Conservation (phyloP, 257 asterid species). For the Lycium ferocissimum region DNA sequence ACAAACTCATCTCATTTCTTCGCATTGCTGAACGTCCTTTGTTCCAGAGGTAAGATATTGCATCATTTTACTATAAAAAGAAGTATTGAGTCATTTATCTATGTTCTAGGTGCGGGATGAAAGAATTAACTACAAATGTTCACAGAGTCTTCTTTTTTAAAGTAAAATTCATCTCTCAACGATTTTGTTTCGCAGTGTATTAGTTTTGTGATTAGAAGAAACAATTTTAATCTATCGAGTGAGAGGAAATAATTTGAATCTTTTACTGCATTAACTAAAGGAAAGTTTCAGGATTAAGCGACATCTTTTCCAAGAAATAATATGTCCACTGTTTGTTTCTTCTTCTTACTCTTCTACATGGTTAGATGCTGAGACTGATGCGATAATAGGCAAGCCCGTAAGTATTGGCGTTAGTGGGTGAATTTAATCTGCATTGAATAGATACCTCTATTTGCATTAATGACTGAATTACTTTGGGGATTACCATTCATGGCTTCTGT, state of each 20-base stretch:
- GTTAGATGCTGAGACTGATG: neutral
- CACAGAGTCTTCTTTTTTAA: neutral
- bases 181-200: neutral
- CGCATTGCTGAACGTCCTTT: slow-evolving; percentile 86
- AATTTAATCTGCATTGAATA: neutral
- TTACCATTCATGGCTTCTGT: neutral
- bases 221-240: neutral
- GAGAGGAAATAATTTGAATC: neutral
- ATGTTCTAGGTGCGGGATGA: slow-evolving; percentile 1
- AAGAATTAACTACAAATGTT: slow-evolving; percentile 13
- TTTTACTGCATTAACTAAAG: neutral
- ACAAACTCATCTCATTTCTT: slow-evolving; percentile 84
- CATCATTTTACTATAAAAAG: neutral
- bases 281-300: neutral
- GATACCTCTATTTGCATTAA: neutral
- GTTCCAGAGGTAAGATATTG: slow-evolving; percentile 66
- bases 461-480: neutral
- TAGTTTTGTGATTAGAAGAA: neutral
- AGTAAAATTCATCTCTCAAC: neutral
- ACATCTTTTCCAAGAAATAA: neutral
- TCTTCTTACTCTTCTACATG: slow-evolving; percentile 15
- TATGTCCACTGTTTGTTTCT: neutral
- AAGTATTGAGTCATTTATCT: slow-evolving; percentile 4
- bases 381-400: neutral
- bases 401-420: neutral